phyloP scores from a whole-genome alignment of 257 asterid species.

The Cynanchum wilfordii region DNA sequence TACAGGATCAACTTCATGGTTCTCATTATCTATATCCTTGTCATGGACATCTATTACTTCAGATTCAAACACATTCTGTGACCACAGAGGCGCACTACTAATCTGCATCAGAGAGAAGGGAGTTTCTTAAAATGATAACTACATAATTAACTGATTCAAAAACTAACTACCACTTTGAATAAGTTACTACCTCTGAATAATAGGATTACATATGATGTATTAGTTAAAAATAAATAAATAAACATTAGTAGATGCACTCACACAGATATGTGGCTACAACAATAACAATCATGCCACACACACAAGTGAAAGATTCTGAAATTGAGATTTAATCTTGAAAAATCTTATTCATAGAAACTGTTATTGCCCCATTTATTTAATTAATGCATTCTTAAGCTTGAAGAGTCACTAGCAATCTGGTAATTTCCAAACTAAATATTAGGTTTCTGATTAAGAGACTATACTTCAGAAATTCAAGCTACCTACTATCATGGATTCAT shows the following conservation, averaged over 20 bases:
- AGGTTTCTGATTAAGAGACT: too few species aligned
- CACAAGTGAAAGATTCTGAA: neutral
- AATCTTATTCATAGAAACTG: too few species aligned
- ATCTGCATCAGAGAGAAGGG: slow-evolving; percentile 49
- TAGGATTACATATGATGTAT: neutral
- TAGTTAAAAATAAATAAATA: neutral
- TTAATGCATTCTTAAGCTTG: too few species aligned
- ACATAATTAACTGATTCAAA: slow-evolving; percentile 9
- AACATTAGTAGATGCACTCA: neutral
- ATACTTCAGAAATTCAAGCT: too few species aligned
- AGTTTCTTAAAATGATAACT: slow-evolving; percentile 7
- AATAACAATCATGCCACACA: neutral
- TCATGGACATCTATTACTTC: slow-evolving; percentile 24
- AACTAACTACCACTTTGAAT: neutral
- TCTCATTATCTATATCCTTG: slow-evolving; percentile 25
- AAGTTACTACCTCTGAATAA: too few species aligned
- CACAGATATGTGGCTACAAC: neutral
- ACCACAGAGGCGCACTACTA: slow-evolving; percentile 80
- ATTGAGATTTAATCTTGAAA: too few species aligned
- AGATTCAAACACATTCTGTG: slow-evolving; percentile 44
- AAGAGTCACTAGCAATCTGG: too few species aligned
- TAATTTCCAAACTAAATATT: too few species aligned
- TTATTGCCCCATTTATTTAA: too few species aligned
- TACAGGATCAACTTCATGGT: slow-evolving; percentile 26
- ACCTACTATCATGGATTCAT: too few species aligned